Evolutionary conservation across 2,329 filamentous ascomycete species (phyloP), one percentile per base, ranked within the genome.

Genomic region (Hypoxylon rubiginosum): DNA sequence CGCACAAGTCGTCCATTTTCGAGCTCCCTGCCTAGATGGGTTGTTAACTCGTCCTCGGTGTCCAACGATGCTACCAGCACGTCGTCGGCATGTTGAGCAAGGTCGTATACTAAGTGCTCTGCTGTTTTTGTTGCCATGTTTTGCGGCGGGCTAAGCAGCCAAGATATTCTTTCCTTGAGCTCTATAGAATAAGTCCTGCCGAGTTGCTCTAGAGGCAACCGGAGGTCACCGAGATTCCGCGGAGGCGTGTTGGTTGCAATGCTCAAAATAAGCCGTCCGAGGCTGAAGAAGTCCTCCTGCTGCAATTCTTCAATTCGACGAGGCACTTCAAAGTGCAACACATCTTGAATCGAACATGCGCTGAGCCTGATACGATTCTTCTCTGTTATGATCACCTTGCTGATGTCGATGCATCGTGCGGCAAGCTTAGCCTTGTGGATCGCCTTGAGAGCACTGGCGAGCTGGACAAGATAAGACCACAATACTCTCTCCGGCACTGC

Each of bases 391-490:
- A 99, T 86, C 62, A 99, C 90, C 78, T 98, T 98, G 79, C 89
- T 95, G 11, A 92, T 86, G 64, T 96, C 93, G 49, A 99, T 89
- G 56, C 95, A 91, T 52, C 94, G 88, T 39, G 94, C 95, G 21
- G 96, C 95, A 43, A 98, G 84, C 19, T 92, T 92, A 59, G 86
- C 88, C 11, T 86, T 85, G 76, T 99, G 96, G 41, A 99, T 95
- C 0, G 92, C 87, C 76, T 93, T 95, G 36, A 99, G 82, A 0
- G 93, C 96, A 69, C 92, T 96, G 41, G 93, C 90, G 66, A 99
- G 91, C 78, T 99, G 96, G 5, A 94, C 91, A 65, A 97, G 89
- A 77, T 98, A 99, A 48, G 90, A 89, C 96, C 96, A 99, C 1
- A 99, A 80, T 1, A 93, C 85, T 60, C 90, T 88, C 78, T 98